Base-by-base conservation (phyloP, 106 monocot species). In the Dendrobium chrysotoxum region DNA sequence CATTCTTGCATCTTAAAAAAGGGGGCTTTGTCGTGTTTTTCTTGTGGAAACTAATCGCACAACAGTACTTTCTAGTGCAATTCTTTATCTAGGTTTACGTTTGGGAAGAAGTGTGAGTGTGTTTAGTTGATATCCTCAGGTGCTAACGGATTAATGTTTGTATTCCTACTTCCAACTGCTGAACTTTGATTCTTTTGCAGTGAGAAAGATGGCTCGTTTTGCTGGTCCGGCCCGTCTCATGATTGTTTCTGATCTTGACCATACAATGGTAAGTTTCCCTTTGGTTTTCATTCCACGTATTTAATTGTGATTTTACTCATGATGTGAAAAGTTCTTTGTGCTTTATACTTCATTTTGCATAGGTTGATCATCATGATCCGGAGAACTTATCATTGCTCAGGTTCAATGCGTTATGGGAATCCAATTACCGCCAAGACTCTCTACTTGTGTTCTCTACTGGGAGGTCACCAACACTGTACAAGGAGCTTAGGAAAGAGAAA, bases 241-340 rank as follows among this genome's bases (percentile, higher is more conserved):
- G 93, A 87, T 96, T 31, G 91, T 96, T 4, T 93, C 96, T 11
- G 96, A 96, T 82, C 96, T 96, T 64, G 96, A 96, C 72, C 84
- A 91, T 30, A 96, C 96, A 17, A 96, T 96, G 96, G 96, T 96
- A 87, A 10, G 79, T 5, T 77, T 4, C 28, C 26, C 2, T 74
- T 23, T 13, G 7, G 2, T 45, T 26, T 23, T 71, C 28, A 41
- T 6, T 42, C 18, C 70, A 35, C 4, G 0, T 39, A 46, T 53
- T 53, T 20, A 54, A 61, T 61, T 6, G 13, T 6, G 28, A 6
- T 35, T 21, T 58, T 38, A 23, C n/a, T 65, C 5, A 3, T 47
- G 26, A 18, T 9, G 0, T 72, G 1, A 44, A 50, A 47, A 7
- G 77, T 77, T 38, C n/a, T 28, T 35, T 75, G 17, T 17, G 64